A percentile compares a stretch with the other conserved stretches of the same genome.
Conservation (phyloP, 148 eudicot species). For the Vaccinium macrocarpon region DNA sequence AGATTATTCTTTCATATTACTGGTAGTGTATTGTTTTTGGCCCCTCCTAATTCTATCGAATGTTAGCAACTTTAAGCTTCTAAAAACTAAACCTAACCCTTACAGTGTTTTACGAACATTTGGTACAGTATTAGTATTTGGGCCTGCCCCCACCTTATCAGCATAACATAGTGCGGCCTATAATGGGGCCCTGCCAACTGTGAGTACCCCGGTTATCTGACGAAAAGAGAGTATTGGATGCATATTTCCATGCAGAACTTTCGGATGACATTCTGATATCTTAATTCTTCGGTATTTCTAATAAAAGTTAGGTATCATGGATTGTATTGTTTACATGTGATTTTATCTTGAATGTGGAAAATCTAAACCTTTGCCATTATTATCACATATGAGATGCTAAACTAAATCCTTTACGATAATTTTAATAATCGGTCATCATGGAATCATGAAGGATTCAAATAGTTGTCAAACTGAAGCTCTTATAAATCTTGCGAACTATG, state of each 20-base stretch:
- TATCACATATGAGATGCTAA: background rate
- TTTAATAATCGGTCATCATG: background rate
- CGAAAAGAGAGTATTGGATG: background rate
- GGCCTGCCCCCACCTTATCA: background rate
- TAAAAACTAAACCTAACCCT: background rate
- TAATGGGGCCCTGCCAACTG: background rate
- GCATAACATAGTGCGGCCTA: background rate
- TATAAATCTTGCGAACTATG: background rate
- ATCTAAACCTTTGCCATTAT: background rate
- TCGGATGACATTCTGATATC: background rate
- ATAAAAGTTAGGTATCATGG: background rate
- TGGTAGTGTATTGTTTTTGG: background rate
- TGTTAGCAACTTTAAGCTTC: background rate
- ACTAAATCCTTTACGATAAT: background rate
- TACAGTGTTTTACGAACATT: background rate
- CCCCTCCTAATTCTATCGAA: background rate
- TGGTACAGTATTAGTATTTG: background rate
- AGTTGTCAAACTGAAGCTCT: background rate
- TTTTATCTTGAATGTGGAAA: background rate
- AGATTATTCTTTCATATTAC: background rate
- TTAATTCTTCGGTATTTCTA: background rate
- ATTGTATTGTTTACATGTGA: background rate
- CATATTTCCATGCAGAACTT: background rate
- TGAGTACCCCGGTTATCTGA: background rate
- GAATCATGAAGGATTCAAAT: background rate